Conservation (phyloP, 2,329 filamentous ascomycete species). For the Juglanconis sp. region DNA sequence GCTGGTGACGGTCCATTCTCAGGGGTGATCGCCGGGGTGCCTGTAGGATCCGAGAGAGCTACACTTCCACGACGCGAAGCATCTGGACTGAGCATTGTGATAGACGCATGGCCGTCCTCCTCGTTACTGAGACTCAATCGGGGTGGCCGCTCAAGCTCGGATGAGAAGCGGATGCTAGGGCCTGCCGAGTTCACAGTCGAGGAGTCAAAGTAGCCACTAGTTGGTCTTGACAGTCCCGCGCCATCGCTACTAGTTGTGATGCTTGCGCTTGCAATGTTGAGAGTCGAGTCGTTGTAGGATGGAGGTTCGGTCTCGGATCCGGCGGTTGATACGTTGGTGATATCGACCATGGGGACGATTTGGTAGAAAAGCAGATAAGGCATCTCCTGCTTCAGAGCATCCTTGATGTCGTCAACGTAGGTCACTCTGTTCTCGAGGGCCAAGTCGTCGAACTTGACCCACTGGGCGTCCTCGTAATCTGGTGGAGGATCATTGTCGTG, state of each 20-base stretch:
- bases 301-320: constrained; percentile 51
- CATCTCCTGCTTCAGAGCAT: constrained; percentile 78
- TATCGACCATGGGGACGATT: constrained; percentile 80
- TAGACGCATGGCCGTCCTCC: constrained; percentile 34
- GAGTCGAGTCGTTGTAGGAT: constrained; percentile 54
- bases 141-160: constrained; percentile 47
- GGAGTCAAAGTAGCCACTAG: constrained; percentile 46
- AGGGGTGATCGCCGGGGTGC: constrained; percentile 16
- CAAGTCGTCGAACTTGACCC: constrained; percentile 94
- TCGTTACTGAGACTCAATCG: constrained; percentile 47
- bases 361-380: constrained; percentile 96
- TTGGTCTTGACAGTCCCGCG: constrained; percentile 30
- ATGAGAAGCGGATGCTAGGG: constrained; percentile 53
- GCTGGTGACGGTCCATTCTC: constrained; percentile 35
- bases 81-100: constrained; percentile 26
- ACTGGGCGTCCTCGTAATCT: constrained; percentile 69
- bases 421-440: constrained; percentile 63
- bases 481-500: constrained; percentile 57
- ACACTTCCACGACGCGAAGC: constrained; percentile 49
- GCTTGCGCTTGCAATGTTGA: constrained; percentile 34
- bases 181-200: constrained; percentile 35
- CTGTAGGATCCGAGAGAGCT: constrained; percentile 42
- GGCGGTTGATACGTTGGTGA: constrained; percentile 47
- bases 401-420: constrained; percentile 72
- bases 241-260: constrained; percentile 26